Conservation (phyloP, 768 basidiomycete genomes). For the Galerina marginata region DNA sequence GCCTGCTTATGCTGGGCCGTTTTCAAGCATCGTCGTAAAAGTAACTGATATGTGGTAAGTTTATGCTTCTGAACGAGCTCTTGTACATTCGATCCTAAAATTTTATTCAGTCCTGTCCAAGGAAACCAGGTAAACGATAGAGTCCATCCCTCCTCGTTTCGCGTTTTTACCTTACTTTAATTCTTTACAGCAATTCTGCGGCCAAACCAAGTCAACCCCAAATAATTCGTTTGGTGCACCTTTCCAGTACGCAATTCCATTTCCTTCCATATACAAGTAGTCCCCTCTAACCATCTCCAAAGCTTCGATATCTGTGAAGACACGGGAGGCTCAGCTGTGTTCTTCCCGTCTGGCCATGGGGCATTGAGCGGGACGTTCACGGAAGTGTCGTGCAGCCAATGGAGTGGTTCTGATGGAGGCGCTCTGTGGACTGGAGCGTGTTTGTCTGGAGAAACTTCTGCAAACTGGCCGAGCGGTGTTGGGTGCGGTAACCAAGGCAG, state of each 20-base stretch:
- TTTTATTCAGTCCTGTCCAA: conserved; percentile 42
- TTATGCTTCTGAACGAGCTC: background rate
- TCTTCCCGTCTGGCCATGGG: conserved; percentile 63
- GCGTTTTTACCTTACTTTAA: too few relatives aligned
- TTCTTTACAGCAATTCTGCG: conserved; percentile 57
- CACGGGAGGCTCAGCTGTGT: conserved; percentile 53
- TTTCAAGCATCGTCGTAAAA: conserved; percentile 60
- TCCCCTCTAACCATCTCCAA: background rate
- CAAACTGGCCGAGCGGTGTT: conserved; percentile 50
- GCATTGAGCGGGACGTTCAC: conserved; percentile 57
- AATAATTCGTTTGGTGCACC: conserved; percentile 48
- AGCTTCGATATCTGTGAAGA: conserved; percentile 70
- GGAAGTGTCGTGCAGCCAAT: conserved; percentile 62
- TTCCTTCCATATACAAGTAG: background rate
- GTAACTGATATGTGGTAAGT: conserved; percentile 48
- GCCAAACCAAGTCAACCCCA: conserved; percentile 48
- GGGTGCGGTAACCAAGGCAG: conserved; percentile 62
- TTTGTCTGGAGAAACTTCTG: conserved; percentile 51
- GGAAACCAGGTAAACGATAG: conserved; percentile 45
- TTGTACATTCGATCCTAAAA: background rate
- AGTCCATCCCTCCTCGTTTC: background rate
- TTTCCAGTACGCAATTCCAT: conserved; percentile 51
- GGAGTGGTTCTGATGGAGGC: conserved; percentile 58
- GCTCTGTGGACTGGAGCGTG: conserved; percentile 55
- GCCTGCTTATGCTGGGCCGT: conserved; percentile 53